phyloP scores from a whole-genome alignment of 1,284 basidiomycete species.

The Coniophora puteana region DNA sequence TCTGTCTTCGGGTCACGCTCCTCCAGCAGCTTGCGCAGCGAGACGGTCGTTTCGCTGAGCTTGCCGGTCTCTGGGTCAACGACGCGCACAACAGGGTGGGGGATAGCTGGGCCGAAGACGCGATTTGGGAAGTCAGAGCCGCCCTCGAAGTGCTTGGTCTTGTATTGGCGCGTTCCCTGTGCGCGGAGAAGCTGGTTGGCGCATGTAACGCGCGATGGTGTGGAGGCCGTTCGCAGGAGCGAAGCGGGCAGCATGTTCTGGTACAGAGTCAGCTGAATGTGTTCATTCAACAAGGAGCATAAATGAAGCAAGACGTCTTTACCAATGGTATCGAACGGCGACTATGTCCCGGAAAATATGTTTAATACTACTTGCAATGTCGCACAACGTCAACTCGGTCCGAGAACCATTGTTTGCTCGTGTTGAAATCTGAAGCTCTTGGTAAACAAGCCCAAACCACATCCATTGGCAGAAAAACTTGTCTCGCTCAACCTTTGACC shows the following conservation, averaged over 20 bases:
- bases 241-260: conserved; percentile 1
- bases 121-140: no score
- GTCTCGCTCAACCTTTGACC: neutral
- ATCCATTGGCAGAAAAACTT: conserved; percentile 3
- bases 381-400: no score
- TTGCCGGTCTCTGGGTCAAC: conserved; percentile 45
- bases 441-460: conserved; percentile 21
- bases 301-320: neutral
- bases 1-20: conserved; percentile 33
- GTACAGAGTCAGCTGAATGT: conserved; percentile 1
- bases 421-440: conserved; percentile 19
- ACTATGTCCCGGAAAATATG: neutral
- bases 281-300: neutral
- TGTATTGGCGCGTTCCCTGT: neutral
- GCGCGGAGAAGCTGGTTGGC: conserved; percentile 5
- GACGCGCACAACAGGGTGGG: conserved; percentile 39
- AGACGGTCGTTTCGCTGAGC: conserved; percentile 33
- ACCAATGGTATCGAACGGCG: neutral
- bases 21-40: conserved; percentile 33
- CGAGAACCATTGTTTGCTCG: conserved; percentile 26
- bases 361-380: neutral
- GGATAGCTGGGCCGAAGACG: conserved; percentile 36
- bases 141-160: no score
- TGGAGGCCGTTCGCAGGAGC: neutral
- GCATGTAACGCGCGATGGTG: neutral